phyloP scores from a whole-genome alignment of 208 protist species.

The Trichomonas vaginalis region DNA sequence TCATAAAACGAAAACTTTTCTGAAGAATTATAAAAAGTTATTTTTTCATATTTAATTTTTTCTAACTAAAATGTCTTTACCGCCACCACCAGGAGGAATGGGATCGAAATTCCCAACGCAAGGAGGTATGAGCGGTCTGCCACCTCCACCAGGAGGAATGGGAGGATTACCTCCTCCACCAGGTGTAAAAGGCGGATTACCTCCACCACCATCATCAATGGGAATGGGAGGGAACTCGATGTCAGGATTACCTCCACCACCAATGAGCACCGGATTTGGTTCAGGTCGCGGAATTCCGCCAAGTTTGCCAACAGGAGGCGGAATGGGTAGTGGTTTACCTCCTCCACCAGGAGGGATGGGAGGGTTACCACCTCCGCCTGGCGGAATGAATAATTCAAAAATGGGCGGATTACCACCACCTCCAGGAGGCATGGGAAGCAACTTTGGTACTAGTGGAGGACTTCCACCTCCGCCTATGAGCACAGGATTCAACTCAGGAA shows the following conservation, averaged over 20 bases:
- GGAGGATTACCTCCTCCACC: not conserved
- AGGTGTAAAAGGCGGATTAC: not conserved
- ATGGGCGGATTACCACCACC: too few relatives aligned
- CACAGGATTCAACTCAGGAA: not conserved
- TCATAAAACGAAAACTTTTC: too few relatives aligned
- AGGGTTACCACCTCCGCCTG: not conserved
- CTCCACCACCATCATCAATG: not conserved
- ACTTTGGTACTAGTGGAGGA: too few relatives aligned
- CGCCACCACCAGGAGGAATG: not conserved
- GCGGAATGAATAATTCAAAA: not conserved
- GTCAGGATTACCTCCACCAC: not conserved
- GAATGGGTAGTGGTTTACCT: not conserved
- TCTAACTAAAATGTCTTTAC: too few relatives aligned
- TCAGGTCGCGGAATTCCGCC: too few relatives aligned
- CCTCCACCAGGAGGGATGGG: not conserved
- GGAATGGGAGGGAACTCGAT: not conserved
- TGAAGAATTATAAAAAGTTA: too few relatives aligned
- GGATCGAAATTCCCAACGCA: not conserved
- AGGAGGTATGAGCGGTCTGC: not conserved
- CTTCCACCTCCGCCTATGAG: too few relatives aligned
- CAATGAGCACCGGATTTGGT: not conserved
- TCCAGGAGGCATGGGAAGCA: too few relatives aligned
- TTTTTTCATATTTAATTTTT: too few relatives aligned
- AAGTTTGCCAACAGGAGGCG: too few relatives aligned
- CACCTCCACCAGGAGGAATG: not conserved